A percentile compares a stretch with the other conserved stretches of the same genome.
phyloP scores from a whole-genome alignment of 2,329 filamentous ascomycete genomes.

The Pseudogymnoascus sp. region DNA sequence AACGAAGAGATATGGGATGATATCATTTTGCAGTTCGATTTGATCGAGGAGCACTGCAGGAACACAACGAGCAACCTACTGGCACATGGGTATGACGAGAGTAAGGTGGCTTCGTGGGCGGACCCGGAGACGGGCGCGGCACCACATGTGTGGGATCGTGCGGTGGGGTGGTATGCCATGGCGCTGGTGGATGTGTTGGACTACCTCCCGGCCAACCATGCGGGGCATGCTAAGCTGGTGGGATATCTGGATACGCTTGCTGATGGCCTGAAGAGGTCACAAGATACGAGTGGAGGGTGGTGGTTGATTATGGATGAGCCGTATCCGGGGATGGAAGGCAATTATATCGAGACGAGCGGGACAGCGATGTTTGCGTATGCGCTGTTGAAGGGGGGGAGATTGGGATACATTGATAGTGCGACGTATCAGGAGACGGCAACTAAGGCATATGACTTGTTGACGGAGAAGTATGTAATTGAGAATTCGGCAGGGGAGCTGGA shows the following conservation, averaged over 20 bases:
- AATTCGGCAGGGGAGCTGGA: constrained; percentile 14
- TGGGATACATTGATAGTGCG: constrained; percentile 26
- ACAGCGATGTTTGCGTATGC: constrained; percentile 33
- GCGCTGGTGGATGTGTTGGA: constrained; percentile 32
- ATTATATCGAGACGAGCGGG: constrained; percentile 33
- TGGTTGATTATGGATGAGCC: constrained; percentile 30
- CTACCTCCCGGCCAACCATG: constrained; percentile 18
- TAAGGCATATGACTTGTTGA: constrained; percentile 17
- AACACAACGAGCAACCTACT: constrained; percentile 24
- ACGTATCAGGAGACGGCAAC: constrained; percentile 14
- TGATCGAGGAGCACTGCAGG: constrained; percentile 20
- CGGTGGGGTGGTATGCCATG: constrained; percentile 32
- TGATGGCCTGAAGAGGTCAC: constrained; percentile 15
- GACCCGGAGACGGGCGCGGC: constrained; percentile 28
- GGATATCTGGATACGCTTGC: constrained; percentile 10
- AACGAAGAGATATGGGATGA: constrained; percentile 25
- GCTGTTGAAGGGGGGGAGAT: constrained; percentile 30
- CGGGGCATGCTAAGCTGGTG: constrained; percentile 12
- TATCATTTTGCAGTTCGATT: constrained; percentile 22
- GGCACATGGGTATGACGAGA: constrained; percentile 31
- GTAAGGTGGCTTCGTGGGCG: constrained; percentile 29
- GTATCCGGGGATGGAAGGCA: constrained; percentile 20
- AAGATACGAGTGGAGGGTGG: constrained; percentile 28
- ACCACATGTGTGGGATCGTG: constrained; percentile 32
- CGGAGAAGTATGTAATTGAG: constrained; percentile 11